phyloP scores from a whole-genome alignment of 225 moss, liverwort and hornwort species.

The Sphagnum contortum region DNA sequence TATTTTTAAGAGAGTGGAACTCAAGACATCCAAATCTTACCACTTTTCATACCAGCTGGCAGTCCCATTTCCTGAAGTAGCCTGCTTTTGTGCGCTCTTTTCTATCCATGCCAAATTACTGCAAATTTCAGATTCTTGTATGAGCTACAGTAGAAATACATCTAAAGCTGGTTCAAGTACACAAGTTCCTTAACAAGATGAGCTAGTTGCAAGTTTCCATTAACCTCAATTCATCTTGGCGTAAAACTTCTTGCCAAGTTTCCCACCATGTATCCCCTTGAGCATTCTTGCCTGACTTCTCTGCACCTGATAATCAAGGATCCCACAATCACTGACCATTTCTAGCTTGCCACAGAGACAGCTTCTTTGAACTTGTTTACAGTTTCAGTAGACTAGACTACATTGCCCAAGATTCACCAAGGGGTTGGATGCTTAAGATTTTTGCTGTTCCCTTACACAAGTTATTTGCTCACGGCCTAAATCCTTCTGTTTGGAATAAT shows the following conservation, averaged over 20 bases:
- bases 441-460: too few species aligned
- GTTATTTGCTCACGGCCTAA: too few species aligned
- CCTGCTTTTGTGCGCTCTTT: constrained; percentile 96
- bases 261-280: constrained; percentile 99
- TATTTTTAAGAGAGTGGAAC: too few species aligned
- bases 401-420: too few species aligned
- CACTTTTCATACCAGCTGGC: constrained; percentile 99
- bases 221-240: constrained; percentile 89
- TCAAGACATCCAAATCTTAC: constrained; percentile 21
- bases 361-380: too few species aligned
- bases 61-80: constrained; percentile 86
- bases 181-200: too few species aligned
- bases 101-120: constrained; percentile 97
- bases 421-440: too few species aligned
- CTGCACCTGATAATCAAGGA: constrained; percentile 66
- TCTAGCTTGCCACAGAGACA: too few species aligned
- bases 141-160: neutral
- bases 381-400: too few species aligned
- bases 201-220: too few species aligned
- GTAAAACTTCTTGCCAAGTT: constrained; percentile 93
- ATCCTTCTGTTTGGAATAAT: too few species aligned
- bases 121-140: neutral
- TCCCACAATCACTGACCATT: neutral
- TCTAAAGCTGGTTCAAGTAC: too few species aligned
- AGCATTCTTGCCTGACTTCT: constrained; percentile 91